phyloP scores from a whole-genome alignment of 805 yeast species.

The Wickerhamiella shivajii region DNA sequence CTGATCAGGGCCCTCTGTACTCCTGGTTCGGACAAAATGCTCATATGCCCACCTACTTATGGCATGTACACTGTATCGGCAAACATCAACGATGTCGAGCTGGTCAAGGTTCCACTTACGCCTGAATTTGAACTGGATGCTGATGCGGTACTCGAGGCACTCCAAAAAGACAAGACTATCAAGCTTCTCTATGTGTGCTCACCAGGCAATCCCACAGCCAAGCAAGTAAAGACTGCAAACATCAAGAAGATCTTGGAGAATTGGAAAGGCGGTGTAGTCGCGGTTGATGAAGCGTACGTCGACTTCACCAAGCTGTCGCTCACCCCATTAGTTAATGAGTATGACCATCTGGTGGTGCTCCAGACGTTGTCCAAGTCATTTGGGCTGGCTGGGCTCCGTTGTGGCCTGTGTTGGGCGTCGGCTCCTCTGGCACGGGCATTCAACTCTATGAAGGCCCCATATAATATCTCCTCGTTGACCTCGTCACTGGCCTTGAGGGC shows the following conservation, averaged over 20 bases:
- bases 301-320: conserved; percentile 73
- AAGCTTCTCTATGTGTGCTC: conserved; percentile 77
- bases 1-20: conserved; percentile 68
- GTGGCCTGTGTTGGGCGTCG: conserved; percentile 66
- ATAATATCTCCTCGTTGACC: conserved; percentile 75
- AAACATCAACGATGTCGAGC: conserved; percentile 70
- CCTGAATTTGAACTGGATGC: conserved; percentile 45
- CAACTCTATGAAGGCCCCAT: conserved; percentile 91
- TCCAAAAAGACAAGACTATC: conserved; percentile 44
- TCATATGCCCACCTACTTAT: conserved; percentile 89
- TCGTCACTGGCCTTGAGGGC: conserved; percentile 66
- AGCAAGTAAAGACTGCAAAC: conserved; percentile 35
- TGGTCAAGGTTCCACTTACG: conserved; percentile 60
- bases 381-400: conserved; percentile 88
- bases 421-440: conserved; percentile 47
- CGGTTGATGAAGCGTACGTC: conserved; percentile 85
- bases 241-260: conserved; percentile 34
- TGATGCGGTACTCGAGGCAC: conserved; percentile 35
- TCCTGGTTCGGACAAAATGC: conserved; percentile 70
- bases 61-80: conserved; percentile 95
- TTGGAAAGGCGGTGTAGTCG: conserved; percentile 66
- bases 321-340: conserved; percentile 63
- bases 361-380: conserved; percentile 92
- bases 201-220: conserved; percentile 94
- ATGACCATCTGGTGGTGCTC: conserved; percentile 71